These are phyloP conservation scores for Eutypa lata DNA, from an alignment of 2,329 filamentous ascomycete genomes.

Conservation along the genomic window DNA sequence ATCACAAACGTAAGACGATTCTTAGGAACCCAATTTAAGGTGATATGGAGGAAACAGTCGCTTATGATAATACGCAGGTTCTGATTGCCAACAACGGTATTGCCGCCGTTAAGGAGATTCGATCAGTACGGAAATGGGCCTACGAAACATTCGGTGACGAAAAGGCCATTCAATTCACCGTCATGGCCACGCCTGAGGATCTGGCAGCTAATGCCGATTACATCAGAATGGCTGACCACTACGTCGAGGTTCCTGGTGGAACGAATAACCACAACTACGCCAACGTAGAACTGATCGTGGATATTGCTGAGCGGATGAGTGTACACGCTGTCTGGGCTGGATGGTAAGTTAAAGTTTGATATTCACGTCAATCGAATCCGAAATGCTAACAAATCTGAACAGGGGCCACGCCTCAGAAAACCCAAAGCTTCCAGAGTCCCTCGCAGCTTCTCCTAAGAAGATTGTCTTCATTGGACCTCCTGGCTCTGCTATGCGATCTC, in stretches of 20 bases:
- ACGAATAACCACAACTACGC: conserved; percentile 99
- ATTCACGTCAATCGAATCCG: not conserved
- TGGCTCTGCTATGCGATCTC: conserved; percentile 95
- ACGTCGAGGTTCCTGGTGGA: conserved; percentile 96
- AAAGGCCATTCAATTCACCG: conserved; percentile 96
- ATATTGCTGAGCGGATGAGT: conserved; percentile 96
- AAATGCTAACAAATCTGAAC: conserved; percentile 10
- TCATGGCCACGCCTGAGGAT: conserved; percentile 99
- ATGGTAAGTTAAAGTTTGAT: conserved; percentile 64
- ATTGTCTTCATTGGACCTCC: conserved; percentile 99
- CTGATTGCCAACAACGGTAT: conserved; percentile 99
- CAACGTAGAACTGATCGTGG: conserved; percentile 98
- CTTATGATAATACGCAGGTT: conserved; percentile 54
- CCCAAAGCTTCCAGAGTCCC: conserved; percentile 91
- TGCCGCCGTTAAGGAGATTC: conserved; percentile 97
- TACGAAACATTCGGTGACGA: conserved; percentile 99
- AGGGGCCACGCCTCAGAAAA: conserved; percentile 99
- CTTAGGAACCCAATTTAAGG: not conserved
- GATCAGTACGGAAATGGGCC: conserved; percentile 99
- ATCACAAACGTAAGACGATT: conserved; percentile 80
- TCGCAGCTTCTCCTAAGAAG: conserved; percentile 95
- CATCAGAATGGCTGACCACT: conserved; percentile 99
- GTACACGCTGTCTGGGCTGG: conserved; percentile 99
- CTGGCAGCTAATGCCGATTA: conserved; percentile 96
- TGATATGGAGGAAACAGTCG: conserved; percentile 4